These are phyloP conservation scores for Xylogone sp. DNA, from an alignment of 2,329 filamentous ascomycete species.

Conservation along the genomic window DNA sequence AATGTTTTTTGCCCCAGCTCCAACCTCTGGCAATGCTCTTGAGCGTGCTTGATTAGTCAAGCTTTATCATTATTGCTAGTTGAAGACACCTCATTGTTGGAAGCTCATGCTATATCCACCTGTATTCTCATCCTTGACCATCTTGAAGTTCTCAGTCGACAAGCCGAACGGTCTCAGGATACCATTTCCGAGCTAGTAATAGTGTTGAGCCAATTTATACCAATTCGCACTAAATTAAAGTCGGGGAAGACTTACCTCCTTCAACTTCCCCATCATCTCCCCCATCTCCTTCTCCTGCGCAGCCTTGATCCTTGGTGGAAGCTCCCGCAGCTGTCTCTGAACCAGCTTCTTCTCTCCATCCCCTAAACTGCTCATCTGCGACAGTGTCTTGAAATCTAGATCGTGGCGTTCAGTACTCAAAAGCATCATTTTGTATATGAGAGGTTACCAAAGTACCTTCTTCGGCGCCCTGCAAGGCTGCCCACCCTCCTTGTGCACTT, in stretches of 20 bases:
- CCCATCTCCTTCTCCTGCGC: conserved; percentile 85
- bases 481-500: conserved; percentile 72
- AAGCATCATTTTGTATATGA: background rate
- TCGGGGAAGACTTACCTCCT: conserved; percentile 52
- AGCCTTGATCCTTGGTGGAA: conserved; percentile 68
- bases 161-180: conserved; percentile 90
- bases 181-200: conserved; percentile 71
- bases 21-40: no score
- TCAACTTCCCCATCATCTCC: conserved; percentile 98
- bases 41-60: no score
- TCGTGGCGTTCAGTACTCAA: conserved; percentile 3
- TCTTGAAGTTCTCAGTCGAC: conserved; percentile 91
- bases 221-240: no score
- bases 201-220: no score
- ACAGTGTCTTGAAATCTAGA: conserved; percentile 68
- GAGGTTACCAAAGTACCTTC: conserved; percentile 35
- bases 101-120: conserved; percentile 97
- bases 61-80: background rate
- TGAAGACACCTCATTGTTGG: conserved; percentile 29
- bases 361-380: conserved; percentile 56
- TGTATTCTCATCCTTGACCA: conserved; percentile 83
- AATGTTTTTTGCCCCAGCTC: no score
- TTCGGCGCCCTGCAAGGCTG: conserved; percentile 70
- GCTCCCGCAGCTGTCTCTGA: conserved; percentile 55
- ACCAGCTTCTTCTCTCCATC: conserved; percentile 66